phyloP scores from a whole-genome alignment of 306 rosid species.

The Gleditsia sinensis region DNA sequence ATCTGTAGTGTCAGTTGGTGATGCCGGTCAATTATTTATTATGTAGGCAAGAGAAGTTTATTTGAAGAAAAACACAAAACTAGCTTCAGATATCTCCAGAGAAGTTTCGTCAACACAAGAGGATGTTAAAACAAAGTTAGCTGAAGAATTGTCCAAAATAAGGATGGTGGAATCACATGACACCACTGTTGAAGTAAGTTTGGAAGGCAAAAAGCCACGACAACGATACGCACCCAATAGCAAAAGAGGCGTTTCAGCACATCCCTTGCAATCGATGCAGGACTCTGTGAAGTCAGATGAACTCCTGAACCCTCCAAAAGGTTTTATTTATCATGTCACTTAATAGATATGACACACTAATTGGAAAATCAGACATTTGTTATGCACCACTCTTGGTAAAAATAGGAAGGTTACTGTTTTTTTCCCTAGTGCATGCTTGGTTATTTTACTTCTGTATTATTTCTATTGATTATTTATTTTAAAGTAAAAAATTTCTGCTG shows the following conservation, averaged over 20 bases:
- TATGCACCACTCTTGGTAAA: conserved; percentile 6
- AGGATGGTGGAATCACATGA: conserved; percentile 62
- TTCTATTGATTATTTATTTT: no score
- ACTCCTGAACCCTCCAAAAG: conserved; percentile 44
- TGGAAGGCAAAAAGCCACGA: conserved; percentile 30
- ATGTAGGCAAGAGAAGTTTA: conserved; percentile 46
- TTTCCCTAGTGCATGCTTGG: not conserved
- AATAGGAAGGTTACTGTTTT: not conserved
- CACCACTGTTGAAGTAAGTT: conserved; percentile 28
- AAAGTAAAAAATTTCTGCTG: no score
- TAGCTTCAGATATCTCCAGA: conserved; percentile 34
- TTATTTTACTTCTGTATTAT: not conserved
- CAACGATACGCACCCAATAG: conserved; percentile 25
- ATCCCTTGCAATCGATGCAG: conserved; percentile 32
- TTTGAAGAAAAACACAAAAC: conserved; percentile 39
- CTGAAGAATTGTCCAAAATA: conserved; percentile 67
- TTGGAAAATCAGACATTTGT: not conserved
- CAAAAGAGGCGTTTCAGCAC: conserved; percentile 36
- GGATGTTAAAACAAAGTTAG: conserved; percentile 58
- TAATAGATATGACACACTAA: not conserved
- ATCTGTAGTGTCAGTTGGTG: conserved; percentile 29
- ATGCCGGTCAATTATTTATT: conserved; percentile 34
- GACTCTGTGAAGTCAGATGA: conserved; percentile 37
- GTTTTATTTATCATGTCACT: conserved; percentile 36
- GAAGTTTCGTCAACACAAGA: conserved; percentile 49